Percentiles rank a stretch among this genome's conserved stretches.
These are phyloP conservation scores for Hyparrhenia diplandra DNA, from an alignment of 176 grass and related monocot genomes.

Conservation along the genomic window DNA sequence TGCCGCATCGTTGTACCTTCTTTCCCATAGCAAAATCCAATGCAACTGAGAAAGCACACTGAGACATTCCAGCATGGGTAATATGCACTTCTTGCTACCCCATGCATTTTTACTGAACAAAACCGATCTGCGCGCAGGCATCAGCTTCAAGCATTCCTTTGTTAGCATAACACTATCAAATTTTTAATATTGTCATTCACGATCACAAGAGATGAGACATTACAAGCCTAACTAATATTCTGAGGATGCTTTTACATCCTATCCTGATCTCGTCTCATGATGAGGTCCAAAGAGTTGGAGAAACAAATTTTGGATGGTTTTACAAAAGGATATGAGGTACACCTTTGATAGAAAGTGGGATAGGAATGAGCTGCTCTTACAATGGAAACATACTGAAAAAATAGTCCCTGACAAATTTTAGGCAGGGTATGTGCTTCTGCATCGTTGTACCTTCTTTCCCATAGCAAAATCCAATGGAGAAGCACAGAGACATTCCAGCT, in stretches of 20 bases:
- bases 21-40: background rate
- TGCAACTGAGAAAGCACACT: background rate
- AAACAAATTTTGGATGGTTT: too few species aligned
- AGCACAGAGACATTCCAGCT: background rate
- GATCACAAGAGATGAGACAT: too few species aligned
- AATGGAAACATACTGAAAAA: background rate
- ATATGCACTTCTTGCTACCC: background rate
- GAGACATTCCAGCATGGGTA: background rate
- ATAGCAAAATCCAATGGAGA: background rate
- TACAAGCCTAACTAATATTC: too few species aligned
- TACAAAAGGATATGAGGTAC: background rate
- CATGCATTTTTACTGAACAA: slow-evolving; percentile 8
- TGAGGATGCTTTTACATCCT: too few species aligned
- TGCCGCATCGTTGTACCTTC: background rate
- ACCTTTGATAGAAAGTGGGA: background rate
- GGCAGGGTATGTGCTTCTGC: background rate
- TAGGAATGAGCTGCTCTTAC: background rate
- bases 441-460: background rate
- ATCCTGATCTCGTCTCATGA: too few species aligned
- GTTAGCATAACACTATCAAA: too few species aligned
- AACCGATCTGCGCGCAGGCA: background rate
- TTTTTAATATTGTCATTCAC: too few species aligned
- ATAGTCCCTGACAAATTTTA: background rate
- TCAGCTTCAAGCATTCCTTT: background rate
- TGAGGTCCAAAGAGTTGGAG: too few species aligned